Evolutionary conservation across 495 filamentous ascomycete species (phyloP).

Genomic region (Penicillium chermesinum): DNA sequence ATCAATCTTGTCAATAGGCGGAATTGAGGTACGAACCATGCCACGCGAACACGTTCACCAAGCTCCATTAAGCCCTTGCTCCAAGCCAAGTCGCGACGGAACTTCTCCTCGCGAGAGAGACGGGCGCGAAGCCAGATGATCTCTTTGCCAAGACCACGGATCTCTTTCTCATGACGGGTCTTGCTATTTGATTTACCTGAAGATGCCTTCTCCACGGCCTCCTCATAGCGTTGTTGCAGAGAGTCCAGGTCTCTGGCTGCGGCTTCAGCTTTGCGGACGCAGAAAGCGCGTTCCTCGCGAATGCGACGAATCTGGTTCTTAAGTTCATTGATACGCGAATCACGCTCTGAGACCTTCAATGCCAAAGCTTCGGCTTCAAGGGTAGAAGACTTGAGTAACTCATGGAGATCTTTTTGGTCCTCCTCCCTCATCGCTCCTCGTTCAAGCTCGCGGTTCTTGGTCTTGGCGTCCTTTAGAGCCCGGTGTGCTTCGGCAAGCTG

Average conservation of each 20-base stretch:
- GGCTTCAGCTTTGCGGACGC: slow-evolving; percentile 43
- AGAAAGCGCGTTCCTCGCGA: slow-evolving; percentile 53
- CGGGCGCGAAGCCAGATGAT: slow-evolving; percentile 82
- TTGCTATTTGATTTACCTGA: slow-evolving; percentile 38
- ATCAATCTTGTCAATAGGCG: slow-evolving; percentile 5
- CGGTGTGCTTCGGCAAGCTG: slow-evolving; percentile 60
- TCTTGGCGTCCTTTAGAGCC: slow-evolving; percentile 52
- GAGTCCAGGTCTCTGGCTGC: slow-evolving; percentile 49
- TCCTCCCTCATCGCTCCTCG: slow-evolving; percentile 46
- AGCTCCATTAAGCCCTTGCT: slow-evolving; percentile 81
- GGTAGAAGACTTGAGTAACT: slow-evolving; percentile 60
- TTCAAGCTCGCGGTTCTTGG: slow-evolving; percentile 45
- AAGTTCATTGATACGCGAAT: slow-evolving; percentile 50
- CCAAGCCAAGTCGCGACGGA: slow-evolving; percentile 72
- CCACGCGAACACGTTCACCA: slow-evolving; percentile 60
- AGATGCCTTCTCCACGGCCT: slow-evolving; percentile 43
- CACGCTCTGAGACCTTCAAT: slow-evolving; percentile 50
- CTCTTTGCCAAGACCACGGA: slow-evolving; percentile 78
- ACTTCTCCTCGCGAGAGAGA: slow-evolving; percentile 69
- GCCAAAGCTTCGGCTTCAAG: slow-evolving; percentile 60
- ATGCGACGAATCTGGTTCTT: slow-evolving; percentile 52
- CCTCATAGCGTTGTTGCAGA: slow-evolving; percentile 49
- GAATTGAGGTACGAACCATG: slow-evolving; percentile 65
- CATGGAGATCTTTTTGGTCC: slow-evolving; percentile 62
- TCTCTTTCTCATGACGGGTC: slow-evolving; percentile 68